Percentiles rank a stretch among this genome's conserved stretches.
These are phyloP conservation scores for Fusarium pseudonygamai DNA, from an alignment of 2,329 filamentous ascomycete species.

Conservation along the genomic window DNA sequence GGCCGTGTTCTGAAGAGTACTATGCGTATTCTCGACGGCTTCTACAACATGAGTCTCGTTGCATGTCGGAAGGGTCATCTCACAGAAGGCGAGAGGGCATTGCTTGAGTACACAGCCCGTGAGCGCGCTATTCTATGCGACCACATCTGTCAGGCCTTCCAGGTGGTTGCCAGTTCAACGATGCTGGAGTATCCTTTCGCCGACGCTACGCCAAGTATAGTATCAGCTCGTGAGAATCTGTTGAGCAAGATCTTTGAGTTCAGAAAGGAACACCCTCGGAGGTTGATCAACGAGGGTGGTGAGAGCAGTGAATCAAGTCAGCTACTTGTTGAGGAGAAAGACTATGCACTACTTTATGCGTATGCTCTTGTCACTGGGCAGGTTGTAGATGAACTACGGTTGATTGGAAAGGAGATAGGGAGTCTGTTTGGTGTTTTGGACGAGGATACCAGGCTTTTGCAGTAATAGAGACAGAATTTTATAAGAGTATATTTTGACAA, in stretches of 20 bases:
- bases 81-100: slow-evolving; percentile 80
- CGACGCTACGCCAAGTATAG: slow-evolving; percentile 85
- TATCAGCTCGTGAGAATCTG: slow-evolving; percentile 81
- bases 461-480: background rate
- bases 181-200: slow-evolving; percentile 94
- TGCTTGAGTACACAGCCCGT: slow-evolving; percentile 79
- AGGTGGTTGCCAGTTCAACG: slow-evolving; percentile 88
- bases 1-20: slow-evolving; percentile 81
- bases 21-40: slow-evolving; percentile 85
- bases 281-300: slow-evolving; percentile 38
- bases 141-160: slow-evolving; percentile 86
- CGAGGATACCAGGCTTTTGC: slow-evolving; percentile 34
- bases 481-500: background rate
- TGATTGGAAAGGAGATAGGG: slow-evolving; percentile 61
- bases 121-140: slow-evolving; percentile 85
- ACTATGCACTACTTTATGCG: slow-evolving; percentile 92
- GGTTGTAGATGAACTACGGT: slow-evolving; percentile 70
- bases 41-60: slow-evolving; percentile 95
- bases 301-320: slow-evolving; percentile 17
- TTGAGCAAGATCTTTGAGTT: slow-evolving; percentile 90
- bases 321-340: slow-evolving; percentile 70
- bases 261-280: slow-evolving; percentile 68
- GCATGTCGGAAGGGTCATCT: slow-evolving; percentile 82
- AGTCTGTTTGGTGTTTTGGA: slow-evolving; percentile 36
- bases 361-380: slow-evolving; percentile 79